These are phyloP conservation scores for Linnemannia hyalina DNA, from an alignment of 192 early-diverging fungal genomes.

Conservation along the genomic window DNA sequence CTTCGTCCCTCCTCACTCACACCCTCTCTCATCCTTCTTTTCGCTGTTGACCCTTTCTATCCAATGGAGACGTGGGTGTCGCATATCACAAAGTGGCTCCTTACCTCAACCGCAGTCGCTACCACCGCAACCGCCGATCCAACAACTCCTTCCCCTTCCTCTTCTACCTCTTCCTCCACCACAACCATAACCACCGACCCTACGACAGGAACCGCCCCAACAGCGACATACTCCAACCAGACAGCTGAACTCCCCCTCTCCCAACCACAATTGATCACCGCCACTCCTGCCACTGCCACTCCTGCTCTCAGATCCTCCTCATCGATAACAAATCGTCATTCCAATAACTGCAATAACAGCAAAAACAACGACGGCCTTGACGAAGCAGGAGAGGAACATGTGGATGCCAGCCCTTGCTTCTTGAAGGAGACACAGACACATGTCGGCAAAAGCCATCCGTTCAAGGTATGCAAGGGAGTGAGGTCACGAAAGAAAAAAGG, in stretches of 20 bases:
- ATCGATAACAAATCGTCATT: not conserved
- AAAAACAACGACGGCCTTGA: not conserved
- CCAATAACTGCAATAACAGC: not conserved
- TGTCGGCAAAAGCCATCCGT: not conserved
- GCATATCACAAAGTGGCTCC: slow-evolving; percentile 38
- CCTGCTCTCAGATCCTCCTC: not conserved
- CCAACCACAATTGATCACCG: not conserved
- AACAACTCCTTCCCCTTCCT: not conserved
- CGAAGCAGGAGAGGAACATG: no score
- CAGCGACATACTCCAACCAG: not conserved
- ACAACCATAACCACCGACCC: not conserved
- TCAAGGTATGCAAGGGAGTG: not conserved
- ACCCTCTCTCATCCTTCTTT: not conserved
- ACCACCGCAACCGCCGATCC: not conserved
- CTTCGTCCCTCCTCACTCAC: not conserved
- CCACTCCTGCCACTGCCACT: not conserved
- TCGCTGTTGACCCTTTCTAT: not conserved
- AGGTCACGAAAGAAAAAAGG: not conserved
- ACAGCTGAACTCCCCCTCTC: not conserved
- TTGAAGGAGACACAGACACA: slow-evolving; percentile 2
- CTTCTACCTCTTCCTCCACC: not conserved
- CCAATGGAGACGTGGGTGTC: slow-evolving; percentile 37
- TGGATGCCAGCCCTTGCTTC: not conserved
- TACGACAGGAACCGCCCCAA: not conserved
- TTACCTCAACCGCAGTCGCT: not conserved